A percentile compares a stretch with the other conserved stretches of the same genome.
These are phyloP conservation scores for Malus sylvestris DNA, from an alignment of 306 rosid genomes.

Conservation along the genomic window DNA sequence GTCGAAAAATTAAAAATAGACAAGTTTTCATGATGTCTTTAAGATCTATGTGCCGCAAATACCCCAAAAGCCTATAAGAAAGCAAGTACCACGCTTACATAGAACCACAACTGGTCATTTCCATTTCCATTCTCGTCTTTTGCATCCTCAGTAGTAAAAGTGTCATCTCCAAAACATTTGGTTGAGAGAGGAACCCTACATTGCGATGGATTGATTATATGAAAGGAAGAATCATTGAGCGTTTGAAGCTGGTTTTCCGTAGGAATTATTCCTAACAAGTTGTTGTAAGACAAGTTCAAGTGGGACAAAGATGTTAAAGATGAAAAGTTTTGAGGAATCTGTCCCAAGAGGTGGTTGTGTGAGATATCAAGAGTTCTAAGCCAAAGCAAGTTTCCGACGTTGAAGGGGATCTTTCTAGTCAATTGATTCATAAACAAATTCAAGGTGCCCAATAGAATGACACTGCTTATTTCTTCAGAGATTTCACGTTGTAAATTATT, in stretches of 20 bases:
- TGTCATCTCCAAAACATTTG: neutral
- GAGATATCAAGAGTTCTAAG: constrained; percentile 1
- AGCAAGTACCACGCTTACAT: too few relatives aligned
- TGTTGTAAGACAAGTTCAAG: neutral
- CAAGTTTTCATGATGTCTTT: neutral
- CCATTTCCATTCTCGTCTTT: neutral
- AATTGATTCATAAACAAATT: constrained; percentile 2
- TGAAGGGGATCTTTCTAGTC: neutral
- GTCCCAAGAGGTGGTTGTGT: neutral
- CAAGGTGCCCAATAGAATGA: neutral
- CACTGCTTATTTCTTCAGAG: neutral
- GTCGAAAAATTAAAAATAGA: neutral
- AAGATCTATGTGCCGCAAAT: too few relatives aligned
- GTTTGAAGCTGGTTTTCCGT: neutral
- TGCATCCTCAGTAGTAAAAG: neutral
- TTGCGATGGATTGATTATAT: neutral
- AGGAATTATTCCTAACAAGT: neutral
- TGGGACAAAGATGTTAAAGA: neutral
- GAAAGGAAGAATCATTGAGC: neutral
- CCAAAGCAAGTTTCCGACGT: neutral
- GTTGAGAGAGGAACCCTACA: neutral
- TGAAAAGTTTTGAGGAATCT: neutral
- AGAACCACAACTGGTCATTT: too few relatives aligned
- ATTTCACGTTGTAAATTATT: neutral
- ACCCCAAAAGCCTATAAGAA: too few relatives aligned